phyloP scores from a whole-genome alignment of 352 stramenopile genomes.

The Thraustochytrium sp. region DNA sequence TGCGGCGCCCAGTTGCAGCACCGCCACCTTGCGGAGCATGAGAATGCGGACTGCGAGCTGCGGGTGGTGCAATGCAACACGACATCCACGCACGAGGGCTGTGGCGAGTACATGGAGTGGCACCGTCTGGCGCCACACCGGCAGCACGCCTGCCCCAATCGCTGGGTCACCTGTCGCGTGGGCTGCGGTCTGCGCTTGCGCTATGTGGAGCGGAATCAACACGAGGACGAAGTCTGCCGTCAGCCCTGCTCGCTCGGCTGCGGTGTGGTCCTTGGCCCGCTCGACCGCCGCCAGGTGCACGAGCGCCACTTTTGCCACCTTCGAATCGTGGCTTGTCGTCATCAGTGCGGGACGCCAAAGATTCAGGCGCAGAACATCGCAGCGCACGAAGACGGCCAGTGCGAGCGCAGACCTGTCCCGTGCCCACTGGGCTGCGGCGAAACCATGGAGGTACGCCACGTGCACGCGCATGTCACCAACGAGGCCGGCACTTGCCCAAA shows the following conservation, averaged over 20 bases:
- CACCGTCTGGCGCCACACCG: conserved; percentile 26
- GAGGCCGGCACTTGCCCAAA: conserved; percentile 10
- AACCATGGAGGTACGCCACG: background rate
- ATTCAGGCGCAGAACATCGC: conserved; percentile 18
- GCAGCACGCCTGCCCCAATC: conserved; percentile 29
- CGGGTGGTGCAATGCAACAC: conserved; percentile 43
- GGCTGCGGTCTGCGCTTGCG: conserved; percentile 43
- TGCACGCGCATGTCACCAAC: background rate
- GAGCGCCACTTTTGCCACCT: conserved; percentile 45
- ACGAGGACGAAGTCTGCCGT: conserved; percentile 45
- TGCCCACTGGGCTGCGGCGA: conserved; percentile 48
- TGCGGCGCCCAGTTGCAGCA: conserved; percentile 31
- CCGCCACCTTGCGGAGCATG: conserved; percentile 42
- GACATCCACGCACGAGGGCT: background rate
- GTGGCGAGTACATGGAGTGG: conserved; percentile 36
- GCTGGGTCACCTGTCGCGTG: conserved; percentile 42
- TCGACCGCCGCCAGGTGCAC: conserved; percentile 44
- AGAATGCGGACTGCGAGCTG: conserved; percentile 39
- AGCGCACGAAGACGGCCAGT: conserved; percentile 46
- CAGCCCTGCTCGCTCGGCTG: conserved; percentile 46
- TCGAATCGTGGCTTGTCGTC: conserved; percentile 44
- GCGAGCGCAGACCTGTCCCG: conserved; percentile 36
- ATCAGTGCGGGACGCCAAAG: conserved; percentile 45
- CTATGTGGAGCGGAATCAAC: conserved; percentile 39
- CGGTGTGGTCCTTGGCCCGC: conserved; percentile 40